phyloP scores from a whole-genome alignment of 1,139 yeast species.

The Diutina pseudorugosa region DNA sequence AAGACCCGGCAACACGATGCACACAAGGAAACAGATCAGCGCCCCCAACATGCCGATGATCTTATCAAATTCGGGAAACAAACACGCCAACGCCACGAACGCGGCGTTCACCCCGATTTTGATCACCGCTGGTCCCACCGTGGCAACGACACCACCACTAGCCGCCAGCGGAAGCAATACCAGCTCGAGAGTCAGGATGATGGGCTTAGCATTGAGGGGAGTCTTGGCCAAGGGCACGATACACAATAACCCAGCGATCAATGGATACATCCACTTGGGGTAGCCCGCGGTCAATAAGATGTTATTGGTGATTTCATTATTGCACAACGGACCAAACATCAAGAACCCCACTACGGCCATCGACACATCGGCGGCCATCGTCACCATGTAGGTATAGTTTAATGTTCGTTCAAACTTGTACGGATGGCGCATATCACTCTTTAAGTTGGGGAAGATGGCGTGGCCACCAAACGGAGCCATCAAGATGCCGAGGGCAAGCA shows the following conservation, averaged over 20 bases:
- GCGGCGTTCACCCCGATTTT: slow-evolving; percentile 14
- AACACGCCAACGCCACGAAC: slow-evolving; percentile 28
- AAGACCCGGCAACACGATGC: slow-evolving; percentile 63
- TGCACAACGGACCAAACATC: slow-evolving; percentile 73
- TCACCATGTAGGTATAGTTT: slow-evolving; percentile 16
- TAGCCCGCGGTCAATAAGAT: slow-evolving; percentile 60
- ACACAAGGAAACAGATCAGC: slow-evolving; percentile 68
- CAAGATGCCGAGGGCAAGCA: slow-evolving; percentile 42
- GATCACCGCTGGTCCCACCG: slow-evolving; percentile 6
- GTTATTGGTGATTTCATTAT: slow-evolving; percentile 76
- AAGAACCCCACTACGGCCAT: slow-evolving; percentile 76
- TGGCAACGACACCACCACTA: slow-evolving; percentile 14
- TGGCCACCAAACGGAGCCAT: slow-evolving; percentile 58
- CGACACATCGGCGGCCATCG: slow-evolving; percentile 34
- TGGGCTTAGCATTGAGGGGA: slow-evolving; percentile 55
- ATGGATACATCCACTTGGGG: slow-evolving; percentile 51
- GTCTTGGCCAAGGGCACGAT: slow-evolving; percentile 79
- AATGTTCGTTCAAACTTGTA: slow-evolving; percentile 29
- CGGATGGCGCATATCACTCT: slow-evolving; percentile 47
- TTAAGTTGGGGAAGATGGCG: slow-evolving; percentile 47
- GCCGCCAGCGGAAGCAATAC: slow-evolving; percentile 11
- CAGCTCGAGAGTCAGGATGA: slow-evolving; percentile 48
- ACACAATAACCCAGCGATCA: slow-evolving; percentile 63
- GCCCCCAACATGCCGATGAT: slow-evolving; percentile 78
- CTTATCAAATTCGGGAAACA: slow-evolving; percentile 69